Base-by-base conservation (phyloP, 1,139 yeast genomes). In the Geotrichum citri-aurantii region DNA sequence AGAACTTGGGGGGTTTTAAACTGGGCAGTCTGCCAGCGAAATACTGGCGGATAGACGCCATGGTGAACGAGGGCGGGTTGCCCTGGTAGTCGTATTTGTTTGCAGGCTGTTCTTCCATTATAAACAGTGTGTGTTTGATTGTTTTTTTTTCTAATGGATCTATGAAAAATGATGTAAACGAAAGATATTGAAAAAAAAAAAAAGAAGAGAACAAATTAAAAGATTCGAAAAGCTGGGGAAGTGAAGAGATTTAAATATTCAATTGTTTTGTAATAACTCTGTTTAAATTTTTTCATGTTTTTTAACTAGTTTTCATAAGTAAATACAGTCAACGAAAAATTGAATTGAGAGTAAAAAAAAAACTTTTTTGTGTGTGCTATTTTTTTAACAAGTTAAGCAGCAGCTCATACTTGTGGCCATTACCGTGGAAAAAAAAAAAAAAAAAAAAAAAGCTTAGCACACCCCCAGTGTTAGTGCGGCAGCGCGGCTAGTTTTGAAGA, bases 1-100 rank as follows among this genome's bases (percentile, higher is more conserved):
- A 52, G 46, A 44, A 73, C 57, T 60, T 69, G 5, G 79, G 72
- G 2, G 84, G 84, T 17, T 74, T 59, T 7, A 81, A 68, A 5
- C 77, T 74, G 0, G 81, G 71, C 58, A 80, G 60, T 63, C 84
- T 73, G 0, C 80, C 72, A 8, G 55, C 68, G 23, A 73, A 62
- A 65, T 81, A 81, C 17, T 65, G 60, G 24, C 59, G 63, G 54
- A 79, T 73, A 26, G 74, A 58, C 10, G 64, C 51, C 50, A 56
- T 52, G 17, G 63, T n/a, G 48, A 68, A 51, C n/a, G 47, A 23
- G 14, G 55, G 55, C 23, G 48, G 40, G 11, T 42, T 42, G 3
- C 55, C 55, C 24, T 52, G 49, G 40, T 23, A 52, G 31, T 52
- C 52, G 44, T 50, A 50, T 31, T 50, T 50, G n/a, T 37, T 37